Conservation (phyloP, 2,329 filamentous ascomycete genomes). For the Lecanicillium sp. region DNA sequence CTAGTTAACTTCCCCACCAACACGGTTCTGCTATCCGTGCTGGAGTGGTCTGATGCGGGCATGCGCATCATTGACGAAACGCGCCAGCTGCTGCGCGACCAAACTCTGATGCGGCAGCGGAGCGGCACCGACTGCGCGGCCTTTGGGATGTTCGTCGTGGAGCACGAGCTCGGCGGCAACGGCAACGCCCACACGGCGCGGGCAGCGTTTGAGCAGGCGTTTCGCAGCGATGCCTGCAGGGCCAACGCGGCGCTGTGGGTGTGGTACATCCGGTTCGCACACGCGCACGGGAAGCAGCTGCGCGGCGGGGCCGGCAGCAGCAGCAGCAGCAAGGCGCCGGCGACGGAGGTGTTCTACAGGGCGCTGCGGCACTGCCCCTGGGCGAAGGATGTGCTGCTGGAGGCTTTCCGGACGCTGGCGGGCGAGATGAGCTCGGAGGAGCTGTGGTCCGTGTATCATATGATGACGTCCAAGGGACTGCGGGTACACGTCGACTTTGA, state of each 20-base stretch:
- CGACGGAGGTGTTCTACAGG: slow-evolving; percentile 43
- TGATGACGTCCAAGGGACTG: slow-evolving; percentile 43
- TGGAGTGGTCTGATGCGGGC: slow-evolving; percentile 66
- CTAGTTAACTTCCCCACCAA: slow-evolving; percentile 66
- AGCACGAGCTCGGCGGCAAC: slow-evolving; percentile 40
- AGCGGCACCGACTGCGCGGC: slow-evolving; percentile 34
- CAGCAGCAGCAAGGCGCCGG: slow-evolving; percentile 22
- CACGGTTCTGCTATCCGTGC: slow-evolving; percentile 65
- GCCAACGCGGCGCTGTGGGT: slow-evolving; percentile 42
- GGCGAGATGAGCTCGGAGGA: slow-evolving; percentile 42
- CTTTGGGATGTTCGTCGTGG: slow-evolving; percentile 44
- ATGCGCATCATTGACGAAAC: slow-evolving; percentile 72
- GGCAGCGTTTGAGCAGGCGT: slow-evolving; percentile 47
- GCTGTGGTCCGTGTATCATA: slow-evolving; percentile 42
- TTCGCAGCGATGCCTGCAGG: slow-evolving; percentile 34
- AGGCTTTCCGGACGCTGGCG: slow-evolving; percentile 42
- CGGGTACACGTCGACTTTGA: slow-evolving; percentile 47
- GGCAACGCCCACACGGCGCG: slow-evolving; percentile 45
- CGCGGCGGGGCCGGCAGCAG: slow-evolving; percentile 12
- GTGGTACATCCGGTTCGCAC: slow-evolving; percentile 44
- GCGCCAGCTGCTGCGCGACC: slow-evolving; percentile 55
- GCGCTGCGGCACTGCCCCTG: slow-evolving; percentile 43
- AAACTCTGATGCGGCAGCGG: slow-evolving; percentile 36
- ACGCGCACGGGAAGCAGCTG: slow-evolving; percentile 31
- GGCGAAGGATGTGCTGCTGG: slow-evolving; percentile 45